These are phyloP conservation scores for Ogataea nitratoaversa DNA, from an alignment of 805 yeast species.

Conservation along the genomic window DNA sequence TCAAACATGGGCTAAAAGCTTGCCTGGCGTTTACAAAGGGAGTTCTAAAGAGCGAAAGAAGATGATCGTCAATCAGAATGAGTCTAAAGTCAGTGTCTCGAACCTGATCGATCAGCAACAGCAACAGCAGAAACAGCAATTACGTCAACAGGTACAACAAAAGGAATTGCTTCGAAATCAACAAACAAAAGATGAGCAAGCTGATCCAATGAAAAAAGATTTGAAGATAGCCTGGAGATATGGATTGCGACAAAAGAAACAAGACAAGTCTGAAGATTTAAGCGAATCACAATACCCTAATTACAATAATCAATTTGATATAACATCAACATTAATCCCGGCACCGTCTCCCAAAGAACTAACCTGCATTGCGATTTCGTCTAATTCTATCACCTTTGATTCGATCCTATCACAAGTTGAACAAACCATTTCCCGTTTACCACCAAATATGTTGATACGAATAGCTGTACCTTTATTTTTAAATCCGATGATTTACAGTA, in stretches of 20 bases:
- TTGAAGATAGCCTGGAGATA: constrained; percentile 95
- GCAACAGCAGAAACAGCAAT: constrained; percentile 10
- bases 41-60: constrained; percentile 62
- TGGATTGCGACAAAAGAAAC: constrained; percentile 45
- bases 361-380: constrained; percentile 43
- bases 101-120: constrained; percentile 46
- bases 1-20: constrained; percentile 56
- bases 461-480: constrained; percentile 72
- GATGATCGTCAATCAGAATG: constrained; percentile 50
- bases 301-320: constrained; percentile 68
- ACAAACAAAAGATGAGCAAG: constrained; percentile 9
- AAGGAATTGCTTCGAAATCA: background rate
- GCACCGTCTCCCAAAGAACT: constrained; percentile 61
- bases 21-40: constrained; percentile 78
- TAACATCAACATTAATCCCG: constrained; percentile 67
- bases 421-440: constrained; percentile 35
- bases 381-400: constrained; percentile 12
- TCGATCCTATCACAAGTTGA: constrained; percentile 40
- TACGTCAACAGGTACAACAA: constrained; percentile 5
- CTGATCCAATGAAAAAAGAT: constrained; percentile 32
- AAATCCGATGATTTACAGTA: constrained; percentile 71
- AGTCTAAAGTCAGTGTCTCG: constrained; percentile 62
- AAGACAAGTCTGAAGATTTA: constrained; percentile 21
- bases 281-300: constrained; percentile 40
- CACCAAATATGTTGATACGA: constrained; percentile 48